Evolutionary conservation across 441 rosid species (phyloP), one percentile per base, ranked within the genome.

Genomic region (Brassica balearica): DNA sequence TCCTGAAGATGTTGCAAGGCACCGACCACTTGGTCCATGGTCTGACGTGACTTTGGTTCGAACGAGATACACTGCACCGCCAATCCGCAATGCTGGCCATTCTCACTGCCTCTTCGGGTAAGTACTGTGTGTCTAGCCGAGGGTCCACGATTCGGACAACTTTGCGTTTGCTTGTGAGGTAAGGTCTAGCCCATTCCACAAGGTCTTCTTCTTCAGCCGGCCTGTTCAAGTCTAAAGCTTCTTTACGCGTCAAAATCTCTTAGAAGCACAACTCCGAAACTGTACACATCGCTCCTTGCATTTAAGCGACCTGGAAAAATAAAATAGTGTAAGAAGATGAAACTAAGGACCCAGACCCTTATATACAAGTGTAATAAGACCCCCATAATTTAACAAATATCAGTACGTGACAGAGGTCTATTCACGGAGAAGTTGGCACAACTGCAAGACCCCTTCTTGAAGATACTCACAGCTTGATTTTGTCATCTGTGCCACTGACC

Each of bases 101-200:
- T 80, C 86, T 86, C 25, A 86, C 77, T 8, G 89, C 93, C 68
- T 65, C 83, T 22, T 81, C 85, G 7, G 72, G 69, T 0, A 84
- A 32, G 76, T 87, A 90, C 80, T 91, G 95, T 8, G 94, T 93
- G 76, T 88, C 85, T 1, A 93, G 75, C 34, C 93, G 86, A 61
- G 86, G 78, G 78, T 92, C 97, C 80, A 91, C 69, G 6, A 90
- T 83, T 69, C 82, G 90, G 74, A 88, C 84, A 38, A 91, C 77
- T 75, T 63, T 88, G 58, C 92, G 90, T 25, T 88, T 91, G 81
- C 88, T 87, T 22, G 77, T 61, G 23, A 93, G 86, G 87, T 86
- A 86, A n/a, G 93, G 95, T 77, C 85, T 86, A 15, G 94, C 97
- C 97, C 98, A 92, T 10, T 88, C 93, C n/a, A 93, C 97, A 17